These are phyloP conservation scores for Pseudogymnoascus sp. DNA, from an alignment of 2,329 filamentous ascomycete species.

Conservation along the genomic window DNA sequence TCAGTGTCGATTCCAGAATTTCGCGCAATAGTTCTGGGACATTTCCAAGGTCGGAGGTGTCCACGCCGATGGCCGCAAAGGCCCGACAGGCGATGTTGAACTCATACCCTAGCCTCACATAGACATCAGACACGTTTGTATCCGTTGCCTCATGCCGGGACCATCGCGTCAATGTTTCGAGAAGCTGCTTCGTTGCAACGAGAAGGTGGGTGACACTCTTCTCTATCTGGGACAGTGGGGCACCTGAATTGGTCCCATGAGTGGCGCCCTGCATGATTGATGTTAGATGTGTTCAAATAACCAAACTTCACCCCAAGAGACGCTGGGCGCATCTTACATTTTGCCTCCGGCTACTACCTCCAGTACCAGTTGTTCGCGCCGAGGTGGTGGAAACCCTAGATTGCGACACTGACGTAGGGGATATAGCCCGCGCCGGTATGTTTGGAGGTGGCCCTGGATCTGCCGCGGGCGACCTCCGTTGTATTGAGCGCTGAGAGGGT, in stretches of 20 bases:
- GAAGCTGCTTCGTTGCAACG: constrained; percentile 92
- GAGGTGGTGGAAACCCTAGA: constrained; percentile 59
- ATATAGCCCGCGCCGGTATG: constrained; percentile 49
- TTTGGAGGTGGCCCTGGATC: constrained; percentile 50
- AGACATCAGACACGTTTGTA: constrained; percentile 94
- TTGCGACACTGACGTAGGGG: constrained; percentile 44
- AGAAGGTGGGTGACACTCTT: constrained; percentile 97
- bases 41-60: constrained; percentile 87
- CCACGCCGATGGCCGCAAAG: constrained; percentile 93
- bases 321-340: constrained; percentile 43
- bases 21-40: constrained; percentile 84
- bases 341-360: constrained; percentile 40
- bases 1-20: constrained; percentile 91
- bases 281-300: background rate
- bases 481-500: constrained; percentile 45
- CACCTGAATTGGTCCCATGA: constrained; percentile 15
- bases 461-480: constrained; percentile 54
- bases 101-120: constrained; percentile 93
- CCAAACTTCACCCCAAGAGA: background rate
- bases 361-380: constrained; percentile 45
- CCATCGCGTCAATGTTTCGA: constrained; percentile 97
- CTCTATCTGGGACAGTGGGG: constrained; percentile 79
- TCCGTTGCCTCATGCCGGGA: constrained; percentile 87
- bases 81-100: constrained; percentile 98
- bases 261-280: background rate